Evolutionary conservation across 176 grass and related monocot species (phyloP).

Genomic region (Otatea glauca): DNA sequence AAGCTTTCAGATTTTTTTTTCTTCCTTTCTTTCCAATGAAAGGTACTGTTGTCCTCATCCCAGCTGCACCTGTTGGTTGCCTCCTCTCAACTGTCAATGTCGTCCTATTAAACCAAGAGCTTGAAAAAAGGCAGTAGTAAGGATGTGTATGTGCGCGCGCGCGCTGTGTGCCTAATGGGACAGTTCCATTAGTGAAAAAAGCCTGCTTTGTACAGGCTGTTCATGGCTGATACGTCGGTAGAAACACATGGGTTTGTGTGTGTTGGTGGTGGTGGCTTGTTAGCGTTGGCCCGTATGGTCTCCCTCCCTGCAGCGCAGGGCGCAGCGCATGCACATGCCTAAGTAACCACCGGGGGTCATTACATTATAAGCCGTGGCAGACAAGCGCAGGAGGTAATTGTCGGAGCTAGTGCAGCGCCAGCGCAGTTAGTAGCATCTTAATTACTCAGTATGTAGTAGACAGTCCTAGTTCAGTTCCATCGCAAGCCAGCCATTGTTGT

Average conservation of each 20-base stretch:
- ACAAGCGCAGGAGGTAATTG: slow-evolving; percentile 24
- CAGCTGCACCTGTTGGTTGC: slow-evolving; percentile 20
- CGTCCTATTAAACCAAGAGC: slow-evolving; percentile 28
- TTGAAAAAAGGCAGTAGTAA: not conserved
- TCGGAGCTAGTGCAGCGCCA: not conserved
- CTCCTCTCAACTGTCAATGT: slow-evolving; percentile 34
- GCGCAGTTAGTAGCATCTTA: slow-evolving; percentile 1
- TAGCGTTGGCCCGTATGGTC: not conserved
- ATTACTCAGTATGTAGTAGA: not conserved
- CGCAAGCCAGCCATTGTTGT: not conserved
- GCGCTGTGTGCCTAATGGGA: slow-evolving; percentile 18
- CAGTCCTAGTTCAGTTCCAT: not conserved
- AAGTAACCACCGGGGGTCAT: not conserved
- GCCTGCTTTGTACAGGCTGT: slow-evolving; percentile 27
- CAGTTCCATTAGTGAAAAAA: slow-evolving; percentile 39
- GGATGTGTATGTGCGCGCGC: not conserved
- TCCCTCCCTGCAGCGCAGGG: too few relatives aligned
- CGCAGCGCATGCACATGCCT: not conserved
- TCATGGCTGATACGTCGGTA: slow-evolving; percentile 3
- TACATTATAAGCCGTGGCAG: slow-evolving; percentile 22
- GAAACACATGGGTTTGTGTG: slow-evolving; percentile 27
- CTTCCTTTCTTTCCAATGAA: slow-evolving; percentile 36
- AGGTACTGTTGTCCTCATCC: slow-evolving; percentile 35
- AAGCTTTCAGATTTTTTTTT: not conserved
- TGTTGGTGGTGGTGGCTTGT: not conserved